Base-by-base conservation (phyloP, 768 basidiomycete species). In the Phanerodontia chrysosporium region DNA sequence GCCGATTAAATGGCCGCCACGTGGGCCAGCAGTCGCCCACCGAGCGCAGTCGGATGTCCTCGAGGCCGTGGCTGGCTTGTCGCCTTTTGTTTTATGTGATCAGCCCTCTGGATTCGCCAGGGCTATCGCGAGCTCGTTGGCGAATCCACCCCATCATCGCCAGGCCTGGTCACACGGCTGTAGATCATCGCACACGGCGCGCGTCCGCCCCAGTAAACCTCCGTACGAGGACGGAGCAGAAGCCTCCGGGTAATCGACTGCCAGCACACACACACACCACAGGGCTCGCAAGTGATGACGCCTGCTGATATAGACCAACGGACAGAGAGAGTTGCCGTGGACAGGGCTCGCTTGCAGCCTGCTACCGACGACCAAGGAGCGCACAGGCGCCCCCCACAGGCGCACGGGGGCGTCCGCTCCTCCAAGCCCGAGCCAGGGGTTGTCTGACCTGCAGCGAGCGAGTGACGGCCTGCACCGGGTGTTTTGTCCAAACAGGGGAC, bases 351-450 rank as follows among this genome's bases (percentile, higher is more conserved):
- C 56, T 57, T 49, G 56, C 45, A 49, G 35, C 16, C 16, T 48
- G 39, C 45, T 16, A 57, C 56, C 56, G 56, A 57, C 56, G 29
- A 32, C 13, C 45, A 29, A 56, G 55, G 42, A 56, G 55, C 42
- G 44, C 55, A 42, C 21, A 53, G 52, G 36, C 52, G 52, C 52
- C 35, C 21, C n/a, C 35, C 18, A 25, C 36, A 36, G 35, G 52
- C 22, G 30, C 35, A 35, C 52, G 35, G 52, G 52, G 4, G 22
- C 6, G 25, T n/a, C 30, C 21, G 39, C 36, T 22, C 25, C 24
- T n/a, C n/a, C 24, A 35, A 18, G 8, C 10, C 39, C 8, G 39
- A 42, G 10, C 39, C 39, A 42, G 39, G 39, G 39, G 39, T 18
- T 42, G 39, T 42, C 18, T 42, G 8, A 18, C 39, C 39, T 4